phyloP scores from a whole-genome alignment of 805 yeast species.

The Ogataea pignaliae region DNA sequence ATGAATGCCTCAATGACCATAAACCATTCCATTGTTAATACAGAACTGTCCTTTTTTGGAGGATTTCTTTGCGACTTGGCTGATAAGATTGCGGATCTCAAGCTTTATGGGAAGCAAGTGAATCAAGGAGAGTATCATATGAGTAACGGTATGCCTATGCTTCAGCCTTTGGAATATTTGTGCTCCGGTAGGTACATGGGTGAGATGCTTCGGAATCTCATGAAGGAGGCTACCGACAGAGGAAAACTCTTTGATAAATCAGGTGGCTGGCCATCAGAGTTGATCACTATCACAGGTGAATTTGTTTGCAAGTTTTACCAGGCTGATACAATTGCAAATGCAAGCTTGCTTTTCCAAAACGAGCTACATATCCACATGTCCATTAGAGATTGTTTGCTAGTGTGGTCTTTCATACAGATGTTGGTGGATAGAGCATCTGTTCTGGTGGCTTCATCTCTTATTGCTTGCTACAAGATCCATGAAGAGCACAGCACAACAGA shows the following conservation, averaged over 20 bases:
- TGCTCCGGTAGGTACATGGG: conserved; percentile 55
- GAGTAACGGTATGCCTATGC: conserved; percentile 25
- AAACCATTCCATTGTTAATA: conserved; percentile 34
- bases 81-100: conserved; percentile 37
- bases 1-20: conserved; percentile 47
- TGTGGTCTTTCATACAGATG: conserved; percentile 26
- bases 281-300: conserved; percentile 31
- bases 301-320: conserved; percentile 33
- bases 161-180: conserved; percentile 55
- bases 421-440: conserved; percentile 44
- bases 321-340: background rate
- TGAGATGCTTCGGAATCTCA: conserved; percentile 43
- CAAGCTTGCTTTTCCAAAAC: background rate
- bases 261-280: background rate
- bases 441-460: conserved; percentile 37
- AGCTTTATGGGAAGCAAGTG: conserved; percentile 17
- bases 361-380: conserved; percentile 2
- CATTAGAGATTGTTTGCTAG: conserved; percentile 3
- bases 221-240: conserved; percentile 31
- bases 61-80: conserved; percentile 32
- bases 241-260: conserved; percentile 8
- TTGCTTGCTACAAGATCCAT: conserved; percentile 33
- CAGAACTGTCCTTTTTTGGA: conserved; percentile 57
- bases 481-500: conserved; percentile 4
- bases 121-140: conserved; percentile 24